Evolutionary conservation across 1,284 basidiomycete genomes (phyloP).

Genomic region (Abortiporus biennis): DNA sequence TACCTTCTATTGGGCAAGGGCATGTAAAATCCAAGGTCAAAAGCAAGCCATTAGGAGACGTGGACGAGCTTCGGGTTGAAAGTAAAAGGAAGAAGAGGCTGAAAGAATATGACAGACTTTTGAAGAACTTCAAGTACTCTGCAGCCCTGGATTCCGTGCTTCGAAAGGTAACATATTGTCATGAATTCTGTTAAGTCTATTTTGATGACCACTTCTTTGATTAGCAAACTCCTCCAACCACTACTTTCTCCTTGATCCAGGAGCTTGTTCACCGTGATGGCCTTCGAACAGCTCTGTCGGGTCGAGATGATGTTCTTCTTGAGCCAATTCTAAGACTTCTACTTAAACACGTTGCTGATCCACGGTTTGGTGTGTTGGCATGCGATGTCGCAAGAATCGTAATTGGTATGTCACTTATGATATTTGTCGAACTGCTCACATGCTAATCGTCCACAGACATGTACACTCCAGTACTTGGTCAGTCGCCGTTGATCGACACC

Average conservation of each 20-base stretch:
- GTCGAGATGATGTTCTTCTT: conserved; percentile 90
- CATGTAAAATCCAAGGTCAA: conserved; percentile 47
- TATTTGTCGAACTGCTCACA: conserved; percentile 10
- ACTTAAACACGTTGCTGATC: conserved; percentile 83
- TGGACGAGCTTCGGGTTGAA: conserved; percentile 74
- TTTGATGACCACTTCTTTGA: too few species aligned
- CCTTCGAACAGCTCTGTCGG: conserved; percentile 78
- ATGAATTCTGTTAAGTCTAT: too few species aligned
- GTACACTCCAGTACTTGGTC: conserved; percentile 87
- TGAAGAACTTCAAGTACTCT: conserved; percentile 93
- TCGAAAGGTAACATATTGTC: conserved; percentile 62
- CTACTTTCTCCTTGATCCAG: conserved; percentile 87
- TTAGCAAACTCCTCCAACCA: conserved; percentile 78
- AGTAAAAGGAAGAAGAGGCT: conserved; percentile 69
- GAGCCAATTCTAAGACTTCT: conserved; percentile 88
- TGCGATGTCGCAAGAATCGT: conserved; percentile 80
- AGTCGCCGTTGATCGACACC: conserved; percentile 89
- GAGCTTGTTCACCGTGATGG: conserved; percentile 94
- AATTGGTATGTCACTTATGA: conserved; percentile 56
- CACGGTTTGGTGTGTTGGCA: conserved; percentile 86
- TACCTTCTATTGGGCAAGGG: conserved; percentile 52
- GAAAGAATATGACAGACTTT: conserved; percentile 82
- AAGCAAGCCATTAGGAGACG: conserved; percentile 43
- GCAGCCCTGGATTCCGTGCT: conserved; percentile 91
- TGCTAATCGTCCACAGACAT: conserved; percentile 54